phyloP scores from a whole-genome alignment of 768 basidiomycete species.

The Mycena vitilis region DNA sequence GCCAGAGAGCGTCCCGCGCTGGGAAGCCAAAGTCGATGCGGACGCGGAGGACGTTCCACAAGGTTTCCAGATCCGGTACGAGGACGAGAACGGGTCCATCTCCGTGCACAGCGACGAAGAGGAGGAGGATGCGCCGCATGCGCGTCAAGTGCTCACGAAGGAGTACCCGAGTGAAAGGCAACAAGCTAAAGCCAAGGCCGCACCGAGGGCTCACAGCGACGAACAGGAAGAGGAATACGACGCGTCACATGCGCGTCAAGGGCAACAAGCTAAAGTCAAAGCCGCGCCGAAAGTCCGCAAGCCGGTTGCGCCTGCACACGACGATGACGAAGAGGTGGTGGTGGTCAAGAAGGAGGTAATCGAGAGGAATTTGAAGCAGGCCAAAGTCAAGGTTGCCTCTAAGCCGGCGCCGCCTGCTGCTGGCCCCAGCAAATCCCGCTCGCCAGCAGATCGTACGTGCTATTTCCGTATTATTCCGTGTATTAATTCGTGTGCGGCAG shows the following conservation, averaged over 20 bases:
- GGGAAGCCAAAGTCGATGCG: conserved; percentile 21
- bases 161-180: neutral
- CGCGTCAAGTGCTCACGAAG: conserved; percentile 15
- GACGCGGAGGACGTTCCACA: conserved; percentile 21
- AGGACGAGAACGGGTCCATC: neutral
- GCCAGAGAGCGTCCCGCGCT: conserved; percentile 1
- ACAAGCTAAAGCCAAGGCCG: neutral
- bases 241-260: conserved; percentile 10
- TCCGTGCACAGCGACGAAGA: conserved; percentile 4
- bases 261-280: neutral
- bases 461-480: neutral
- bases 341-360: too few relatives aligned
- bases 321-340: neutral
- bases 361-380: too few relatives aligned
- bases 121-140: conserved; percentile 12
- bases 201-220: neutral
- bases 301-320: too few relatives aligned
- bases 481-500: too few relatives aligned
- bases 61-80: conserved; percentile 1
- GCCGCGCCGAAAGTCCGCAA: neutral
- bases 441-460: conserved; percentile 4
- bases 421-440: conserved; percentile 1
- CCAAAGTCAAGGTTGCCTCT: neutral
- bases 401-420: neutral
- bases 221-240: conserved; percentile 17